Evolutionary conservation across 768 basidiomycete species (phyloP), one percentile per base, ranked within the genome.

Genomic region (Lentinus tigrinus): DNA sequence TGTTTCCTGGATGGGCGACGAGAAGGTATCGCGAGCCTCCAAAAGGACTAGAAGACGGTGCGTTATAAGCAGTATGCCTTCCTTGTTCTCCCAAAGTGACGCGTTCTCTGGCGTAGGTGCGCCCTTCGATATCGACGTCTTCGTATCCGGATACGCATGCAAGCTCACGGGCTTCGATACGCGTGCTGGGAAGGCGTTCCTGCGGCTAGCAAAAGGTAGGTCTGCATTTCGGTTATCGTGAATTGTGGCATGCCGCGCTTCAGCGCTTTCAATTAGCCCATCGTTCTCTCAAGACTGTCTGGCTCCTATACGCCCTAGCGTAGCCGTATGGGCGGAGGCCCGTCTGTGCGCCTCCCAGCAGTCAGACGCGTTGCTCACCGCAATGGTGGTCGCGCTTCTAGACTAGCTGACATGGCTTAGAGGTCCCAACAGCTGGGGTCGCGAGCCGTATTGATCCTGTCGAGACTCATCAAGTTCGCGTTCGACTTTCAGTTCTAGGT

Each of bases 1-100:
- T 92, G 23, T 93, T 93, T 72, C 92, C 92, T 4, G 90, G 92
- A 2, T 94, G 91, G 89, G 92, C 91, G 2, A 79, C 81, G 6
- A 76, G 82, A 51, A 72, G 81, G 27, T 84, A 82, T 66, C 70
- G 61, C 26, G 56, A 58, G 9, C 48, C 56, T 4, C 48, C 39
- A 3, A 36, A 7, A 17, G 48, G 53, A 9, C 6, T n/a, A 5
- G 27, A 54, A n/a, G 53, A 64, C 57, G 46, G 63, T 60, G 39
- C 63, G 42, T 47, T 51, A 21, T 17, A 61, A 40, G 19, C 54
- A 65, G 5, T 40, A 56, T 31, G 7, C 47, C 56, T 50, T 47
- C 67, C 55, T 69, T 65, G 66, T 74, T 71, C 48, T 61, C 72
- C 74, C 42, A 40, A 4, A 21, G 37, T 23, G 4, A 4, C 13